Evolutionary conservation across 164 flowering plant species (phyloP), one percentile per base, ranked within the genome.

Genomic region (Dillenia turbinata): DNA sequence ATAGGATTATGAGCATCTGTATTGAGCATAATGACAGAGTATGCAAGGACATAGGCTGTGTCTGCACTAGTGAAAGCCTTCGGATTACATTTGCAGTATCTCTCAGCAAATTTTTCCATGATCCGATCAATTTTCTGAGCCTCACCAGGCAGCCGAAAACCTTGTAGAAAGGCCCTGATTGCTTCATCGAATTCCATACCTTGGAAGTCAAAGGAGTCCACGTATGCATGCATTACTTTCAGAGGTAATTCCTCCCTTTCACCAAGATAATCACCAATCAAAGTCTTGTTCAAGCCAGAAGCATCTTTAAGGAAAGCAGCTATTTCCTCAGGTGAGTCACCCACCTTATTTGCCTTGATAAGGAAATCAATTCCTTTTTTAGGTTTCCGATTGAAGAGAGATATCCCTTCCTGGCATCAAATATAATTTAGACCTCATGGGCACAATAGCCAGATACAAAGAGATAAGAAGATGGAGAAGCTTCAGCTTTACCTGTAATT

Each of bases 51-150:
- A 78, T 95, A 95, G 17, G 98, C 99, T 19, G 99, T 92, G 67
- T 95, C 99, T 53, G 98, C 99, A 84, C 98, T 95, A 19, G 74
- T 83, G 73, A 95, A 95, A 53, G 71, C 86, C 72, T 85, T 92
- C 15, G 97, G 89, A 69, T 95, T 95, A 64, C 99, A 95, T 77
- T 95, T 95, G 73, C 98, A 95, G 69, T 90, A 95, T 40, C 96
- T 89, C 65, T 92, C 99, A 64, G 99, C 86, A 81, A 95, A 95
- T 76, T 95, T 95, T 63, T 95, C 99, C 99, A 95, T 92, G 56
- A 95, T 95, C 17, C 98, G 85, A 60, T 95, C 99, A 76, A 92
- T 95, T 82, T 95, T 95, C 69, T 95, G 99, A 68, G 99, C 99
- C 79, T 95, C 99, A 49, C 99, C 99, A 58, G 99, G 99, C 77